Evolutionary conservation across 768 basidiomycete genomes (phyloP).

Genomic region (Psilocybe azurescens): DNA sequence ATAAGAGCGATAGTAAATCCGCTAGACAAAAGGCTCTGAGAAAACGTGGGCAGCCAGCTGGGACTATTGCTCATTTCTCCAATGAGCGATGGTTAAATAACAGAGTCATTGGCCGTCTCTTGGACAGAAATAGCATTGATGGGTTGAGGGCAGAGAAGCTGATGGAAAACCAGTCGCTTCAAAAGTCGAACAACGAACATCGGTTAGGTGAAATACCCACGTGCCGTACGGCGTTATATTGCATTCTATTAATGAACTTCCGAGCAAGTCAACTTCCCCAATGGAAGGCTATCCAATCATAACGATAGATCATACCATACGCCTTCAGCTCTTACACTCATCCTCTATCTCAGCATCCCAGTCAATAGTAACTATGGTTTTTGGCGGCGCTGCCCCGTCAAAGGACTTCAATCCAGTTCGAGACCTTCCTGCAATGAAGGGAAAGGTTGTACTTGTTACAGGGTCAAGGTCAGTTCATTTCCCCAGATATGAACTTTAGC

Average conservation of each 20-base stretch:
- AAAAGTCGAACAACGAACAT: neutral
- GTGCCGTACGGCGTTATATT: too few species aligned
- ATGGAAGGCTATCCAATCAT: neutral
- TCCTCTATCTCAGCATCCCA: neutral
- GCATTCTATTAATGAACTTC: too few species aligned
- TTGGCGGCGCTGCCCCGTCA: conserved; percentile 20
- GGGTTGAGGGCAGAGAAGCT: neutral
- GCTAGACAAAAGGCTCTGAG: neutral
- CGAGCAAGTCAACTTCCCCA: neutral
- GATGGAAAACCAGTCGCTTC: neutral
- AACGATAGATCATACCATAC: neutral
- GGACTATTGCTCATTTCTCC: neutral
- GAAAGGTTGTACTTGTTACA: conserved; percentile 57
- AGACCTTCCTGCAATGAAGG: conserved; percentile 33
- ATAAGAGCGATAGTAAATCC: neutral
- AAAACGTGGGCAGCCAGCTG: neutral
- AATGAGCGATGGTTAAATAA: neutral
- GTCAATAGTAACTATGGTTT: neutral
- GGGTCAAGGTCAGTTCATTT: conserved; percentile 38
- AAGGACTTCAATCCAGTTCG: conserved; percentile 17
- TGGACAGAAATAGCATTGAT: neutral
- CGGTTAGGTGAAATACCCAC: too few species aligned
- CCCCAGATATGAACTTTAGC: neutral
- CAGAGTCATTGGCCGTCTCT: neutral
- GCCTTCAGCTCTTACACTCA: neutral